A percentile compares a stretch with the other conserved stretches of the same genome.
Conservation (phyloP, 495 filamentous ascomycete genomes). For the Letharia columbiana region DNA sequence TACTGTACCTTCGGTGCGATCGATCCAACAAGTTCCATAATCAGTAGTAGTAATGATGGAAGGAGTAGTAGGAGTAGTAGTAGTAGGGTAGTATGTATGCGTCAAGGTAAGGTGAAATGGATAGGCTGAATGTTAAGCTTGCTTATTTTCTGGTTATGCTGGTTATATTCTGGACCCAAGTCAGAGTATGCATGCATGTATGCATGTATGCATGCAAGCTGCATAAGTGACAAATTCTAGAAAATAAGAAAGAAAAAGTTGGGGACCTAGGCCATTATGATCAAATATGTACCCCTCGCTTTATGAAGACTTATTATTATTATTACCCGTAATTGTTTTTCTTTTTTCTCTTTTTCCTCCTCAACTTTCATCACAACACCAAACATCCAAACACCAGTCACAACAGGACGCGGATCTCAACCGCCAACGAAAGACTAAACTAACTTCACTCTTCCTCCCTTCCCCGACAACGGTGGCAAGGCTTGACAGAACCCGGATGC, state of each 20-base stretch:
- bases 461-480: constrained; percentile 6
- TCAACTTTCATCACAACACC: neutral
- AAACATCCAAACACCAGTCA: neutral
- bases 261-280: neutral
- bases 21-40: neutral
- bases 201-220: neutral
- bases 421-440: neutral
- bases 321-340: neutral
- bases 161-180: neutral
- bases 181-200: neutral
- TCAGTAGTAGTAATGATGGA: no score
- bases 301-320: no score
- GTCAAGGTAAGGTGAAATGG: neutral
- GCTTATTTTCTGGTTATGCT: no score
- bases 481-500: neutral
- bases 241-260: neutral
- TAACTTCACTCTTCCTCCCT: neutral
- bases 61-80: no score
- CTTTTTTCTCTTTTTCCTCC: neutral
- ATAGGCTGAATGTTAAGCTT: no score
- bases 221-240: constrained; percentile 9
- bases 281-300: neutral
- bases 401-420: neutral
- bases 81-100: neutral
- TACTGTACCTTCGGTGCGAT: neutral